Base-by-base conservation (phyloP, 345 rosid species). In the Camelina sativa region DNA sequence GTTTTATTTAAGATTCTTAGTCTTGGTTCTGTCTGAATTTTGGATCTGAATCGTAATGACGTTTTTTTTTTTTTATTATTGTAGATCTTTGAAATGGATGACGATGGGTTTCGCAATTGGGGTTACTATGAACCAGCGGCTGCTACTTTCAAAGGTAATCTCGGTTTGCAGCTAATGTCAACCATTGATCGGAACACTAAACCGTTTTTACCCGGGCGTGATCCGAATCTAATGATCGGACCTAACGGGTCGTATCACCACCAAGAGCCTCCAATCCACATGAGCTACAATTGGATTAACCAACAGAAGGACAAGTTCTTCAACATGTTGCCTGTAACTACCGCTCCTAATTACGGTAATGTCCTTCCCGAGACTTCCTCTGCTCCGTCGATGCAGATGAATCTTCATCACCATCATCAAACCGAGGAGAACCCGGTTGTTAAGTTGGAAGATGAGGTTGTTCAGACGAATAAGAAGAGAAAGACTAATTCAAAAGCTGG, bases 101-200 rank as follows among this genome's bases (percentile, higher is more conserved):
- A 87, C 4, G 93, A 91, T 78, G 87, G 89, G 1, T 72, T 89
- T 83, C 89, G 89, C 11, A 88, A 88, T 78, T 90, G 98, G 97
- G 97, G 98, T 66, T 94, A 88, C 81, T 91, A 90, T 82, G 95
- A 90, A 73, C 96, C 91, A 4, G 82, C 92, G 34, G 86, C 91
- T 62, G 35, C 80, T 64, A 63, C 76, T 0, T 90, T 86, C 67
- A 94, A 88, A 72, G 95, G 89, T 38, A 92, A 87, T 40, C 89
- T 88, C 13, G 83, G 89, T 83, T 90, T 94, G 68, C 98, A 94
- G 86, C 95, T 91, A 50, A 87, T 90, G 96, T 69, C 98, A 0
- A 74, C 65, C 79, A 85, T 90, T 84, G 97, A 93, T 57, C 94
- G 92, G 6, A 91, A 93, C 81, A 84, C 91, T 6, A 94, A 91